Conservation (phyloP, 495 filamentous ascomycete genomes). For the Penicillium malachiteum region DNA sequence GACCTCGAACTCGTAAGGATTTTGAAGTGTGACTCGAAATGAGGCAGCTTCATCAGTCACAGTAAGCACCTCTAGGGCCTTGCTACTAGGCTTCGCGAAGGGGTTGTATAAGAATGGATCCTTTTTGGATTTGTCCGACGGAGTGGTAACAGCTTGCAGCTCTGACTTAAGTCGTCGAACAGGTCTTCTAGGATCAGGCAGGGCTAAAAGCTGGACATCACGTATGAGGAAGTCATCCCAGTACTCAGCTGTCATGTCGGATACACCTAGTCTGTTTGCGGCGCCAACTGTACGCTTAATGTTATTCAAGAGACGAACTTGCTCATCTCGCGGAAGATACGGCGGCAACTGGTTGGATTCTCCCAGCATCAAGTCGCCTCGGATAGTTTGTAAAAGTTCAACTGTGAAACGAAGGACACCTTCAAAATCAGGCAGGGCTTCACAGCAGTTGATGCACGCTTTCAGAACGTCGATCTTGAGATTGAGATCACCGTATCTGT, state of each 20-base stretch:
- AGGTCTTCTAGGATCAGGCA: constrained; percentile 54
- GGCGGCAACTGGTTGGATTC: constrained; percentile 48
- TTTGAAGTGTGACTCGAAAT: constrained; percentile 83
- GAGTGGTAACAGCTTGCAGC: constrained; percentile 59
- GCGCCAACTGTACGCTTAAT: constrained; percentile 79
- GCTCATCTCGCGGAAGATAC: constrained; percentile 74
- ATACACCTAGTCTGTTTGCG: constrained; percentile 68
- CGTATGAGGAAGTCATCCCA: constrained; percentile 96
- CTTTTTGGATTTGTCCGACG: constrained; percentile 52
- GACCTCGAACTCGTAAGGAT: constrained; percentile 89
- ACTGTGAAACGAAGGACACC: constrained; percentile 84
- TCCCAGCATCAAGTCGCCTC: constrained; percentile 72
- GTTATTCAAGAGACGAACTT: constrained; percentile 74
- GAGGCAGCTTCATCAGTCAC: constrained; percentile 73
- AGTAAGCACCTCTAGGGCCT: constrained; percentile 61
- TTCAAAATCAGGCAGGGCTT: constrained; percentile 88
- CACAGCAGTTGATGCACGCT: constrained; percentile 83
- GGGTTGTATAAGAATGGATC: constrained; percentile 94
- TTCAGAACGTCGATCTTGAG: constrained; percentile 83
- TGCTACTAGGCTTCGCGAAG: constrained; percentile 67
- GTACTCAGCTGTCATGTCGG: constrained; percentile 73
- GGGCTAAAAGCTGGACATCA: constrained; percentile 66
- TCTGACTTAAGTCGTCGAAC: constrained; percentile 70
- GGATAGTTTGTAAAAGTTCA: constrained; percentile 73
- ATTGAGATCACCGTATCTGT: constrained; percentile 48